Base-by-base conservation (phyloP, 2,329 filamentous ascomycete genomes). In the Aspergillus phoenicis region DNA sequence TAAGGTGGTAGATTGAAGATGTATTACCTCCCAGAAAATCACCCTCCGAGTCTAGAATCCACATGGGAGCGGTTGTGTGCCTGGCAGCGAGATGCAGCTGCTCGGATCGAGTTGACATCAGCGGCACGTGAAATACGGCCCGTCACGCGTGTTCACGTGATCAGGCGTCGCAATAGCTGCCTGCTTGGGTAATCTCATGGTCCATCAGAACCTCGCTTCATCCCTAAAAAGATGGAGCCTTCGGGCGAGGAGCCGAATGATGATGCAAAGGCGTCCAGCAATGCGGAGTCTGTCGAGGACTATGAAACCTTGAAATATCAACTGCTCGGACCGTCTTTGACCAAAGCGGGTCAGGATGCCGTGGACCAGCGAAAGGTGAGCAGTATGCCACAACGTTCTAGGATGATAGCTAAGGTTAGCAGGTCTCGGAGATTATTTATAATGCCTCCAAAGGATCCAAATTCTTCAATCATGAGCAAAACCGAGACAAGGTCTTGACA, bases 351-450 rank as follows among this genome's bases (percentile, higher is more conserved):
- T 1, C 93, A 98, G 74, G 92, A 96, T 71, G 83, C 86, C 15
- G 94, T 98, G n/a, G 92, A 99, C 70, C 95, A 98, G 78, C 85
- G 85, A 65, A 96, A 95, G 81, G 89, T 88, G 74, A 41, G 73
- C 58, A 49, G 41, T 30, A n/a, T 55, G 22, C n/a, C 36, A 36
- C 38, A 39, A 26, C 59, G 15, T 33, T 22, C 11, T 8, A 3
- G 13, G 45, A 26, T 41, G 17, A 30, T 15, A 13, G 63, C 43
- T 66, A 58, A 62, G 24, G 52, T 24, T 28, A 15, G 53, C 51
- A 89, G 87, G 93, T 99, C 53, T 96, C 93, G 2, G 93, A 98
- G 69, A 89, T 98, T 68, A 99, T 99, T 62, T 98, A 97, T 79
- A 92, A 96, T 75, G 93, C 93, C 10, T 97, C 93, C 15, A 97